Evolutionary conservation across 345 rosid genomes (phyloP).

Genomic region (Brassica rapa): DNA sequence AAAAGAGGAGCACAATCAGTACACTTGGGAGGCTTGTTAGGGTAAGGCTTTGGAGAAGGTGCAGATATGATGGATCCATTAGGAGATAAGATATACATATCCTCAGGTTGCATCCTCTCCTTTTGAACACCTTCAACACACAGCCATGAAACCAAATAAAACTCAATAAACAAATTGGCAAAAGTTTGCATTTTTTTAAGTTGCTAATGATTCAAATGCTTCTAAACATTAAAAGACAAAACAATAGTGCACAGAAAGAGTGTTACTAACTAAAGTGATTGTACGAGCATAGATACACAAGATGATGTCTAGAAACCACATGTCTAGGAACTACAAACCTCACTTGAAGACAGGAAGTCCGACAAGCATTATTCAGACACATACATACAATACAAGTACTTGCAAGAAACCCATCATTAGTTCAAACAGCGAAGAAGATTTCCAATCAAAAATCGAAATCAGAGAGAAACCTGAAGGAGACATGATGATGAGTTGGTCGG

Average conservation of each 20-base stretch:
- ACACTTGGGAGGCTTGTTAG: constrained; percentile 86
- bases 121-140: constrained; percentile 82
- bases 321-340: not conserved
- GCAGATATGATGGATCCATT: constrained; percentile 61
- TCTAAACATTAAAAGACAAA: not conserved
- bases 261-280: not conserved
- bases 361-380: not conserved
- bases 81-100: constrained; percentile 79
- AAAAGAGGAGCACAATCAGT: constrained; percentile 91
- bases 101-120: constrained; percentile 97
- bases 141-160: not conserved
- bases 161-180: not conserved
- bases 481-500: constrained; percentile 80
- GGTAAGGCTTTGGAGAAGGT: constrained; percentile 84
- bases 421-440: too few species aligned
- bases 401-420: too few species aligned
- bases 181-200: too few species aligned
- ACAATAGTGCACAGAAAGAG: not conserved
- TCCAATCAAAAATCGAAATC: constrained; percentile 11
- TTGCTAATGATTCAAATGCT: too few species aligned
- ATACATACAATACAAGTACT: too few species aligned
- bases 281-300: too few species aligned
- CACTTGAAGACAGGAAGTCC: not conserved
- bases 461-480: constrained; percentile 82
- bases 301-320: too few species aligned